These are phyloP conservation scores for Emericellopsis atlantica DNA, from an alignment of 2,329 filamentous ascomycete species.

Conservation along the genomic window DNA sequence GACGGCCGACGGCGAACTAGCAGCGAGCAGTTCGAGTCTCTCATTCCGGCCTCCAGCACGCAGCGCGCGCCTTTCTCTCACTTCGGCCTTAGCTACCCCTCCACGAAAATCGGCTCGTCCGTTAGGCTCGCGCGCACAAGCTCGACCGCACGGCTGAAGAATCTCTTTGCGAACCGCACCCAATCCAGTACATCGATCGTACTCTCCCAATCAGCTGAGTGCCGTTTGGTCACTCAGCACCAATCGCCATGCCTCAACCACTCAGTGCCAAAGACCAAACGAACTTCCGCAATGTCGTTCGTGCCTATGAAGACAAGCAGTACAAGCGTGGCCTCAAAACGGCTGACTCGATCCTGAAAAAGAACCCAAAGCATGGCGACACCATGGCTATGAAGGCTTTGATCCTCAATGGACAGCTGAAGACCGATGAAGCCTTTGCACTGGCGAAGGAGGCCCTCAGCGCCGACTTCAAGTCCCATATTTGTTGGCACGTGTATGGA, in stretches of 20 bases:
- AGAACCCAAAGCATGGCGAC: slow-evolving; percentile 91
- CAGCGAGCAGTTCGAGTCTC: no score
- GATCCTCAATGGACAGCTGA: slow-evolving; percentile 85
- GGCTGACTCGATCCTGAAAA: slow-evolving; percentile 91
- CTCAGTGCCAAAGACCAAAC: slow-evolving; percentile 80
- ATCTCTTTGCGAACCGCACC: no score
- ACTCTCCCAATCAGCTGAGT: no score
- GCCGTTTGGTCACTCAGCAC: no score
- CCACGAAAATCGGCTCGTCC: no score
- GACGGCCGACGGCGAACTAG: no score
- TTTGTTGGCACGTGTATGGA: slow-evolving; percentile 99
- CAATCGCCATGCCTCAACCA: slow-evolving; percentile 51
- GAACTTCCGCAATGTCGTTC: slow-evolving; percentile 89
- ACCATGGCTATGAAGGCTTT: slow-evolving; percentile 98
- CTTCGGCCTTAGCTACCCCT: no score
- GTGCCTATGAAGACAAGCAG: slow-evolving; percentile 95
- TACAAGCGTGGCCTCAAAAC: slow-evolving; percentile 92
- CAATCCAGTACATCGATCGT: no score
- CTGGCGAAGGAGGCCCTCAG: slow-evolving; percentile 86
- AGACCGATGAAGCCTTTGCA: slow-evolving; percentile 86
- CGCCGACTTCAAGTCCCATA: slow-evolving; percentile 97
- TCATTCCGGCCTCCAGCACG: no score
- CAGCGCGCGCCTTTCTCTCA: no score
- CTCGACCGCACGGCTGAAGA: not conserved
- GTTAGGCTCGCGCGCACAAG: no score